These are phyloP conservation scores for Globisporangium alternatum DNA, from an alignment of 352 stramenopile genomes.

Conservation along the genomic window DNA sequence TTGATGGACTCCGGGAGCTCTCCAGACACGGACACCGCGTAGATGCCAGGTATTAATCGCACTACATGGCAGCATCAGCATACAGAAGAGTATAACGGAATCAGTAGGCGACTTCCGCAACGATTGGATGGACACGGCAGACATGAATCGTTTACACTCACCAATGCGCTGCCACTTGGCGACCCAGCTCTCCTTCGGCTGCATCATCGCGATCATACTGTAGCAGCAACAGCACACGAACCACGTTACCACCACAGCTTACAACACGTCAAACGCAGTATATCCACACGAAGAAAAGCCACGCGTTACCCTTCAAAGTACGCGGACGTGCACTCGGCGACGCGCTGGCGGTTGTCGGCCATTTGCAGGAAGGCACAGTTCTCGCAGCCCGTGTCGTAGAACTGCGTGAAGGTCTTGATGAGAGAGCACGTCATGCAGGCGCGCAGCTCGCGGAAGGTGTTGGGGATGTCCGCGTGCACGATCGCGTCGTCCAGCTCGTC, in stretches of 20 bases:
- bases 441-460: constrained; percentile 84
- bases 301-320: constrained; percentile 78
- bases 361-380: constrained; percentile 89
- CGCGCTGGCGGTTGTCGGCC: constrained; percentile 86
- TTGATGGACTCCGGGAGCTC: constrained; percentile 87
- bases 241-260: background rate
- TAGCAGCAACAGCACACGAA: background rate
- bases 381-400: constrained; percentile 89
- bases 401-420: constrained; percentile 89
- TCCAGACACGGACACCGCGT: constrained; percentile 84
- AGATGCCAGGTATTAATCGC: constrained; percentile 79
- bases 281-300: background rate
- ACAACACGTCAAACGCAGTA: background rate
- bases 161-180: constrained; percentile 88
- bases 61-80: constrained; percentile 28
- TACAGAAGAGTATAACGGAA: background rate
- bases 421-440: constrained; percentile 89
- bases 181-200: constrained; percentile 87
- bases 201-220: constrained; percentile 90
- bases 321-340: constrained; percentile 86
- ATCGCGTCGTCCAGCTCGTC: constrained; percentile 79
- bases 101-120: background rate
- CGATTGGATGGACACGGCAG: background rate
- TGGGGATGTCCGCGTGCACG: constrained; percentile 84
- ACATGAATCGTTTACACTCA: constrained; percentile 21